Base-by-base conservation (phyloP, 225 moss, liverwort and hornwort genomes). In the Pseudisothecium myosuroides region DNA sequence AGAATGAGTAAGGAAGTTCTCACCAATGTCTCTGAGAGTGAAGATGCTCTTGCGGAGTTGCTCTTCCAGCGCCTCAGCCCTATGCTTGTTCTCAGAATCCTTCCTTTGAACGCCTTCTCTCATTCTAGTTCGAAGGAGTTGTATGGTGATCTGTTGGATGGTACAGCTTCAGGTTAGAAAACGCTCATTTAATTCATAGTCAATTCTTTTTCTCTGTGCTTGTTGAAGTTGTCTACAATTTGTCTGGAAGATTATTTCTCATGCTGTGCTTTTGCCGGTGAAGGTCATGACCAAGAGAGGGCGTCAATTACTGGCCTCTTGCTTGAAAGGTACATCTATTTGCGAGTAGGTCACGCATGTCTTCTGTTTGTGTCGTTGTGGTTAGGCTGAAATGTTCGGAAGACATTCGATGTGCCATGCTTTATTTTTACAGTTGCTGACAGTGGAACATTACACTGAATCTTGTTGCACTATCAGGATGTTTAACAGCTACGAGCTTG, bases 11-110 rank as follows among this genome's bases (percentile, higher is more conserved):
- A 95, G 83, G 90, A 87, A 59, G 26, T 91, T 69, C 84, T 94
- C 69, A 88, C 85, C 60, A 88, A 91, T 83, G 49, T 93, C 73
- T 93, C 87, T 88, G 86, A 89, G 55, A 91, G 85, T 43, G 90
- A 95, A 86, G 90, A 92, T 85, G 89, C 90, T 72, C 94, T 95
- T 88, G 91, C 86, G 55, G 86, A 86, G 83, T 82, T 92, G 75
- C 91, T 97, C 76, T 99, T 99, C 83, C 93, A 96, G 90, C 94
- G 96, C 68, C 96, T 99, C 41, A 99, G 97, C 85, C 97, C 99
- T 72, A 95, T 99, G 93, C 94, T 99, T 89, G 94, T 92, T 85
- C 94, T 99, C 80, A 94, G 96, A 90, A 93, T 99, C 69, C 97
- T 99, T 85, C 97, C 96, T 86, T 90, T 99, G 74, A 92, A 92